Evolutionary conservation across 208 protist genomes (phyloP), one percentile per base, ranked within the genome.

Genomic region (Leishmania lainsoni): DNA sequence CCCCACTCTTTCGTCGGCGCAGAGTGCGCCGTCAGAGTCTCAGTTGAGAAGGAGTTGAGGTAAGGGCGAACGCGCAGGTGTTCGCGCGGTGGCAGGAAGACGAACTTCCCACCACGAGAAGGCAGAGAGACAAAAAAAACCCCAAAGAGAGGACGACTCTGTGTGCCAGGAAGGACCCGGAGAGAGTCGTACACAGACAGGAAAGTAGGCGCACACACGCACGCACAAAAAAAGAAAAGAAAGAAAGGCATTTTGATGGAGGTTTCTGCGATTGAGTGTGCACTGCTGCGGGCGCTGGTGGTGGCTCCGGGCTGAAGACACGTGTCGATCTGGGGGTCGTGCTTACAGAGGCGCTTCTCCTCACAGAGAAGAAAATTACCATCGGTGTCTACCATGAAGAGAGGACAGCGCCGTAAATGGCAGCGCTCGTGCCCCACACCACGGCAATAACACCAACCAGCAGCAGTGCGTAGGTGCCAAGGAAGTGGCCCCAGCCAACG

Each of bases 391-490:
- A 79, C 81, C 75, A 84, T 42, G 72, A 71, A 12, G 81, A 76
- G 29, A 52, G 73, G 39, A 81, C 83, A 20, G 90, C 89, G 35
- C 81, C 86, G 78, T 93, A 92, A 70, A 96, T 87, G 52, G 93
- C 78, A 3, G 88, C 81, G 9, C 63, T 68, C 0, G 93, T 96
- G 69, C 93, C 90, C 78, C 87, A 94, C 8, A 93, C 87, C 48
- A 94, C 81, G 22, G 83, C 90, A 45, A 96, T 82, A 56, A 94
- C 83, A 32, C 93, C 91, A 22, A 70, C 69, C 12, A 96, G 45
- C 20, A 96, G 84, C 45, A 96, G 78, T 2, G 85, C 45, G 70
- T 92, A 93, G 12, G 93, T 90, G 39, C 81, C 89, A 48, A 93
- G 52, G 77, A 88, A 96, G 74, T 92, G 79, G 26, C 70, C 65